Evolutionary conservation across 331 rosid species (phyloP), one percentile per base, ranked within the genome.

Genomic region (Acacia pycnantha): DNA sequence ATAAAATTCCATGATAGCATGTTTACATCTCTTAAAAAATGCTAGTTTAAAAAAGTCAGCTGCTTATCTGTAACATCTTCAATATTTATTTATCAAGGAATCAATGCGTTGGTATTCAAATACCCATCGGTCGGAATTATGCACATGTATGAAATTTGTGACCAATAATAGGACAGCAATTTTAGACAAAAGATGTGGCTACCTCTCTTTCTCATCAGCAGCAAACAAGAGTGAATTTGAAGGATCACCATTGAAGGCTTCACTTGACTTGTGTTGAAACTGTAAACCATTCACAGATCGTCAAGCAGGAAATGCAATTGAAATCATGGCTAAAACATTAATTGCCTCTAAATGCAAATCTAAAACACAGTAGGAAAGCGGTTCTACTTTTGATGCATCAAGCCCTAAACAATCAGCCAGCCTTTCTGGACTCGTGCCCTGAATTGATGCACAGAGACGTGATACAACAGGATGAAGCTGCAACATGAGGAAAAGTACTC

Each of bases 381-480:
- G 35, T 46, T 74, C 53, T 85, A 92, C 99, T 97, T 90, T 95
- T 64, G 98, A 95, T 8, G 97, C 77, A 84, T 92, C 99, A 37
- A 95, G 93, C 86, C 99, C 98, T 79, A 95, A 86, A 84, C 99
- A 93, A 83, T 95, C 97, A 68, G 99, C 99, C 85, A 95, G 83
- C 66, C 97, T 94, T 83, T 92, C 97, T 8, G 98, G 98, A 84
- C 98, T 92, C 41, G 99, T 95, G 50, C 98, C 99, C 85, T 92
- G 97, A 86, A 95, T 93, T 66, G 98, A 88, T 75, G 98, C 97
- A 84, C 98, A 95, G 77, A 95, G 97, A 73, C 99, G 94, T 64
- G 99, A 95, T 77, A 95, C 94, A 82, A 95, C 97, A 2, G 99
- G 99, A 88, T 93, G 98, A 82, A 95, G 94, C 99, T 95, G 92